Evolutionary conservation across 108 stramenopile species (phyloP), one percentile per base, ranked within the genome.

Genomic region (Licmophora abbreviata): DNA sequence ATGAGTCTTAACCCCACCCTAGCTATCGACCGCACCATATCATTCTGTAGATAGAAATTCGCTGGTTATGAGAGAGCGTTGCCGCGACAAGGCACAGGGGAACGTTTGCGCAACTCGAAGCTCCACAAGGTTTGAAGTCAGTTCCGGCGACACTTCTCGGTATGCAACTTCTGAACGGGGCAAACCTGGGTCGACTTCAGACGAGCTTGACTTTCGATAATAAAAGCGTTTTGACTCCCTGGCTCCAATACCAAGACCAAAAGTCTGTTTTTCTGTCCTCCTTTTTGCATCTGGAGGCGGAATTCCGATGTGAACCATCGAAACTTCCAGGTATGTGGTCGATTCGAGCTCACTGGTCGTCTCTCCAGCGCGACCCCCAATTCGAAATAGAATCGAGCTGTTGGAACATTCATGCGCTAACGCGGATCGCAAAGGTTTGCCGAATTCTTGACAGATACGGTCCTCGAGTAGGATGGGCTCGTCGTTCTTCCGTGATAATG

Each of bases 1-100:
- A n/a, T n/a, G n/a, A n/a, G n/a, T n/a, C n/a, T n/a, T n/a, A n/a
- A n/a, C n/a, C n/a, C n/a, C n/a, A n/a, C n/a, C n/a, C n/a, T n/a
- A n/a, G n/a, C n/a, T n/a, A n/a, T n/a, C n/a, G n/a, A n/a, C n/a
- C n/a, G n/a, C n/a, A n/a, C n/a, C n/a, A n/a, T n/a, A n/a, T n/a
- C n/a, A n/a, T n/a, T n/a, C n/a, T n/a, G n/a, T n/a, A n/a, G n/a
- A n/a, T n/a, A 44, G 8, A 15, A 48, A 48, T 9, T 48, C 48
- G 26, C 56, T 74, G 25, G 79, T 75, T 18, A 89, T 37, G 30
- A 83, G 37, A 10, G 61, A 60, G 12, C 85, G 70, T 54, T 92
- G 90, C 17, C 90, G 69, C 4, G 90, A 88, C 0, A 83, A 38
- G 31, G 69, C 68, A 46, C 80, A 83, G 33, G 90, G 90, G 40